Percentiles rank a stretch among this genome's conserved stretches.
These are phyloP conservation scores for Neoboletus magnificus DNA, from an alignment of 768 basidiomycete genomes.

Conservation along the genomic window DNA sequence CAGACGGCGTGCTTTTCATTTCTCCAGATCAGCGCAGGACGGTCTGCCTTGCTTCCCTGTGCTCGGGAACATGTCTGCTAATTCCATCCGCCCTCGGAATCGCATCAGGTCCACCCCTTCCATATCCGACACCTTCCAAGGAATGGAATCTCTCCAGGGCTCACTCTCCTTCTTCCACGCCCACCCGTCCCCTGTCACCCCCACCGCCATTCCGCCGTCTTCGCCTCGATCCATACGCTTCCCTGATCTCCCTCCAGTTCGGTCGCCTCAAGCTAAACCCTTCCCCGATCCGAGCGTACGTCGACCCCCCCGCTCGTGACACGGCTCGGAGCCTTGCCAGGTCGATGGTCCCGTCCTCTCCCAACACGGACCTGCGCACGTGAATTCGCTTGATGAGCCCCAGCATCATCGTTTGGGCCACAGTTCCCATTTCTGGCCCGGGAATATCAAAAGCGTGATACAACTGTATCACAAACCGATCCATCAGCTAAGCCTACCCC, in stretches of 20 bases:
- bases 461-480: slow-evolving; percentile 36
- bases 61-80: slow-evolving; percentile 19
- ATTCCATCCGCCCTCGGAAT: slow-evolving; percentile 19
- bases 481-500: slow-evolving; percentile 8
- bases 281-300: slow-evolving; percentile 47
- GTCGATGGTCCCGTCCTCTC: slow-evolving; percentile 43
- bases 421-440: slow-evolving; percentile 33
- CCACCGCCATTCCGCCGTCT: slow-evolving; percentile 8
- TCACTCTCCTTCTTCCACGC: slow-evolving; percentile 2
- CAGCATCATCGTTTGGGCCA: slow-evolving; percentile 46
- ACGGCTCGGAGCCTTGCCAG: slow-evolving; percentile 46
- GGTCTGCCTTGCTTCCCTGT: slow-evolving; percentile 18
- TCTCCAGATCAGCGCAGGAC: slow-evolving; percentile 27
- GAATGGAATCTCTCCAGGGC: slow-evolving; percentile 21
- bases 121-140: slow-evolving; percentile 15
- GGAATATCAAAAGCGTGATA: slow-evolving; percentile 49
- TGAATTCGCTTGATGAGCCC: slow-evolving; percentile 55
- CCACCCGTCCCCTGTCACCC: slow-evolving; percentile 7
- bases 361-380: slow-evolving; percentile 47
- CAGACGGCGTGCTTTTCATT: slow-evolving; percentile 28
- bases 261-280: slow-evolving; percentile 45
- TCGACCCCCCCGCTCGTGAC: slow-evolving; percentile 47
- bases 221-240: neutral
- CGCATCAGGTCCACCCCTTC: slow-evolving; percentile 8
- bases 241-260: slow-evolving; percentile 33